Evolutionary conservation across 2,329 filamentous ascomycete species (phyloP), one percentile per base, ranked within the genome.

Genomic region (Sodiomyces alkalinus): DNA sequence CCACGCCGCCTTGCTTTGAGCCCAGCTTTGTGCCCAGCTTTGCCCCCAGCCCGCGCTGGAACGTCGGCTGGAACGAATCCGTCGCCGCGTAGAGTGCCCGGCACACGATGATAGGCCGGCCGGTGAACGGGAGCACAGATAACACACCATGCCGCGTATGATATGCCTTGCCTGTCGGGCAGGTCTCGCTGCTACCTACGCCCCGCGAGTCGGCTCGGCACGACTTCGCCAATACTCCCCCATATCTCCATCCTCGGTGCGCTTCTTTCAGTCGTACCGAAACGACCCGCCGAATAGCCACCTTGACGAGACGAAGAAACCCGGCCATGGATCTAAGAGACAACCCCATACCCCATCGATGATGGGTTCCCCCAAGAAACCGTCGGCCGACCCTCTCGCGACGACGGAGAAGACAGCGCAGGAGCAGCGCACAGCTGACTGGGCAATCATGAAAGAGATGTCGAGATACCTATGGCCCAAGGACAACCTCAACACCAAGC

Each of bases 361-460:
- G n/a, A n/a, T n/a, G n/a, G n/a, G n/a, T n/a, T n/a, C 29, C 10
- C 29, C 31, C 19, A 38, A 37, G 26, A 22, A 36, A 25, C 19
- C 33, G 14, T 26, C 33, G 12, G 28, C 28, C 37, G 73, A 76
- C 41, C 63, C 70, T 17, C 53, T 86, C 23, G 67, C 80, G 13
- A 56, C 65, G 9, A 63, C 78, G 45, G 66, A 79, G 35, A 75
- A 71, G 46, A 74, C 72, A 28, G 76, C 74, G 13, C 74, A 86
- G 43, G 82, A 94, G 55, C 92, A 98, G 64, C 74, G 90, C 42
- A 92, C 86, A 56, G 87, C 86, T 7, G 90, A 98, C 48, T 94
- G 87, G 87, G 86, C 86, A 26, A 98, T 98, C 41, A 90, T 98
- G 64, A 92, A 80, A 56, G 87, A 98, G 52, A 96, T 98, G 87